Conservation (phyloP, 139 green algal species). For the Haematococcus lacustris region DNA sequence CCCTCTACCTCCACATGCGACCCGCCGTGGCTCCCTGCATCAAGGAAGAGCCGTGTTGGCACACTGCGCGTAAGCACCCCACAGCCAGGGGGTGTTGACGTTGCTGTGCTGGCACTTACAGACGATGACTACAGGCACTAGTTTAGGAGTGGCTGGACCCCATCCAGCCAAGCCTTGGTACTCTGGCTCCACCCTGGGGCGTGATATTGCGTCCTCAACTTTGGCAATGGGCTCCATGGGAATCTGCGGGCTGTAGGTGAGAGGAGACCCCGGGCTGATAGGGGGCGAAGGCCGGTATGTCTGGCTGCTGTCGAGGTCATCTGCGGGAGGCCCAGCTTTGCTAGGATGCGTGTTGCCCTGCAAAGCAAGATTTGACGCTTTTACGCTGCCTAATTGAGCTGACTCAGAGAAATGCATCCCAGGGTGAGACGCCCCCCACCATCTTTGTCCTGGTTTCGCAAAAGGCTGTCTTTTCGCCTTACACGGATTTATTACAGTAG, state of each 20-base stretch:
- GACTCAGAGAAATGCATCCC: neutral
- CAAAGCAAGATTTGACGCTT: neutral
- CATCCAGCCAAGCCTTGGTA: conserved; percentile 64
- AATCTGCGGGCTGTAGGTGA: conserved; percentile 80
- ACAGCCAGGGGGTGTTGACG: neutral
- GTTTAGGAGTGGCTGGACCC: conserved; percentile 69
- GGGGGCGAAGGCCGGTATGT: conserved; percentile 29
- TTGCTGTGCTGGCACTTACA: conserved; percentile 50
- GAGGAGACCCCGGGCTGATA: conserved; percentile 64
- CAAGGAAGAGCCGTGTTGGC: neutral
- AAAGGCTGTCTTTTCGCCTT: neutral
- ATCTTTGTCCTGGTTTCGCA: neutral
- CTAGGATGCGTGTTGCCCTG: conserved; percentile 59
- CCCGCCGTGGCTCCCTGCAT: conserved; percentile 78
- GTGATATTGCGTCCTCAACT: conserved; percentile 15
- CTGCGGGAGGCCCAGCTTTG: conserved; percentile 7
- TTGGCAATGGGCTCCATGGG: conserved; percentile 53
- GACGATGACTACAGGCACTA: conserved; percentile 77
- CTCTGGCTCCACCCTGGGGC: conserved; percentile 39
- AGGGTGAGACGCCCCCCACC: neutral
- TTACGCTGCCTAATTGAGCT: neutral
- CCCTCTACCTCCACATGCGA: conserved; percentile 87
- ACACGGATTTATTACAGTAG: neutral
- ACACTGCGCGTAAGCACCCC: neutral
- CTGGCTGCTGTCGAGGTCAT: conserved; percentile 16